Percentiles rank a stretch among this genome's conserved stretches.
Conservation (phyloP, 1,139 yeast genomes). For the Scheffersomyces quercinus region DNA sequence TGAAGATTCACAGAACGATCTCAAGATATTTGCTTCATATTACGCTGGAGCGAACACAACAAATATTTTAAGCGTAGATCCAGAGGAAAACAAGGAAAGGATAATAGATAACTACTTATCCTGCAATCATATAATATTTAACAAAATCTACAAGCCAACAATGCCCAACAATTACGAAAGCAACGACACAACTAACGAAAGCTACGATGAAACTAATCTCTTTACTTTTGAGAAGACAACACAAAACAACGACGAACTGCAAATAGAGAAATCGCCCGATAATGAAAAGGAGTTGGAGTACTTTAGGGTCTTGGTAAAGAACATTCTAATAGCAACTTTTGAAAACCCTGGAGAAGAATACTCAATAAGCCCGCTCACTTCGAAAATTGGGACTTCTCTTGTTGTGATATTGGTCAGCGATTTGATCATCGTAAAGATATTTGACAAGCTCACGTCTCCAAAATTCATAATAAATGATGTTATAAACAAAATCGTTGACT, state of each 20-base stretch:
- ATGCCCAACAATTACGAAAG: neutral
- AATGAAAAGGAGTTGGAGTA: conserved; percentile 9
- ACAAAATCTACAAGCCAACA: neutral
- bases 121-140: conserved; percentile 16
- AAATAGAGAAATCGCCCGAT: neutral
- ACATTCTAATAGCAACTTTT: conserved; percentile 23
- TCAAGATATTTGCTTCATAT: conserved; percentile 5
- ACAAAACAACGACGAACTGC: neutral
- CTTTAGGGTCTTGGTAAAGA: conserved; percentile 25
- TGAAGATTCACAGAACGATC: conserved; percentile 6
- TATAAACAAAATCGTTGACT: conserved; percentile 12
- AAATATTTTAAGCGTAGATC: conserved; percentile 5
- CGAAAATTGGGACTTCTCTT: conserved; percentile 32
- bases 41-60: neutral
- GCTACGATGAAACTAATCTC: neutral
- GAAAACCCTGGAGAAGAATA: conserved; percentile 7
- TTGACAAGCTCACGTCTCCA: conserved; percentile 31
- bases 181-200: neutral
- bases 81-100: neutral
- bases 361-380: conserved; percentile 19
- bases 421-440: conserved; percentile 30
- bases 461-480: conserved; percentile 25
- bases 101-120: conserved; percentile 7
- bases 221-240: neutral
- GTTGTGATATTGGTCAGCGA: conserved; percentile 33